Conservation (phyloP, 2,329 filamentous ascomycete species). For the Sporothrix humicola region DNA sequence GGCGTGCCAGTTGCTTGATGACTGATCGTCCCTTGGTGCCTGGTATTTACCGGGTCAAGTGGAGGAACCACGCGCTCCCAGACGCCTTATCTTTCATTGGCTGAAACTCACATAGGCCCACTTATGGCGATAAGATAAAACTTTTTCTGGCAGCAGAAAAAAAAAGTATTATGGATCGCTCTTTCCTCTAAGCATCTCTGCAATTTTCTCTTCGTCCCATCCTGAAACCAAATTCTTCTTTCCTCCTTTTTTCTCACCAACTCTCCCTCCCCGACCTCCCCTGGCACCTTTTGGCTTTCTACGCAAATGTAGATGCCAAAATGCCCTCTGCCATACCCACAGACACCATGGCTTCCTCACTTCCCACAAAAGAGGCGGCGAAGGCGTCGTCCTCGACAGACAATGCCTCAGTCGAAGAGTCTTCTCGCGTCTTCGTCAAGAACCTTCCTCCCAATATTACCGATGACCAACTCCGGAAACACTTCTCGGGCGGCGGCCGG, state of each 20-base stretch:
- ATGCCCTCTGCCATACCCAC: conserved; percentile 34
- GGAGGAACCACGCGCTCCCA: neutral
- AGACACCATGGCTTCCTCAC: conserved; percentile 30
- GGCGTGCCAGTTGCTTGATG: neutral
- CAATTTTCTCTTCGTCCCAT: conserved; percentile 4
- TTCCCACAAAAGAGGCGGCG: conserved; percentile 20
- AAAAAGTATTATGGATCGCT: conserved; percentile 13
- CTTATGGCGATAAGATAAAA: conserved; percentile 38
- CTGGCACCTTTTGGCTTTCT: conserved; percentile 16
- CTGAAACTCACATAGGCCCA: neutral
- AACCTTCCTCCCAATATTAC: conserved; percentile 83
- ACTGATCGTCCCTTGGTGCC: conserved; percentile 21
- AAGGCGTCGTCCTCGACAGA: conserved; percentile 2
- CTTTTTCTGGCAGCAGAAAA: conserved; percentile 32
- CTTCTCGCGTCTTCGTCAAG: conserved; percentile 79
- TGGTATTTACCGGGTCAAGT: conserved; percentile 28
- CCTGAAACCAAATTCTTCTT: neutral
- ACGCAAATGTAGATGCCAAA: conserved; percentile 28
- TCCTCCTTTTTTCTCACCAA: neutral
- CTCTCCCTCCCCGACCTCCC: neutral
- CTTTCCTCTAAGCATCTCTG: neutral
- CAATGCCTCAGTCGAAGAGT: conserved; percentile 45
- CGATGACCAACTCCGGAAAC: conserved; percentile 83
- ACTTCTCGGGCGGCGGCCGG: conserved; percentile 76
- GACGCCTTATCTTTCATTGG: neutral